Evolutionary conservation across 257 asterid species (phyloP).

Genomic region (Capsicum chinense): DNA sequence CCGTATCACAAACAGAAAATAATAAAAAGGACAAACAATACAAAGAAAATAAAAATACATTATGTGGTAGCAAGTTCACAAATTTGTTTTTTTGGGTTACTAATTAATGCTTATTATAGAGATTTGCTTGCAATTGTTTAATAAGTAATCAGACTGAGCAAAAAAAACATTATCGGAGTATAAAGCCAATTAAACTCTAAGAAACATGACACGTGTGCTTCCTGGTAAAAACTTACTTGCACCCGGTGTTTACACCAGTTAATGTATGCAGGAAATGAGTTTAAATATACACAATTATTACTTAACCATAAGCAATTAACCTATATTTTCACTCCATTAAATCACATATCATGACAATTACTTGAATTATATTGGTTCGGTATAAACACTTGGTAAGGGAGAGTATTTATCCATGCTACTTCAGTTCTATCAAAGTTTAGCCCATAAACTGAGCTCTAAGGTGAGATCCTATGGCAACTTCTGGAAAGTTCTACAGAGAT

Average conservation of each 20-base stretch:
- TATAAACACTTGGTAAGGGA: not conserved
- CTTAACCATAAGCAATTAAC: not conserved
- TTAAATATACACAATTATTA: not conserved
- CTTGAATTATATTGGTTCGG: not conserved
- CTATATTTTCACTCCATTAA: not conserved
- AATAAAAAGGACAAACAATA: not conserved
- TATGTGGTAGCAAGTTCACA: not conserved
- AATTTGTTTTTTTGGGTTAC: too few species aligned
- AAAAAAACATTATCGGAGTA: too few species aligned
- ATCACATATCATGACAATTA: not conserved
- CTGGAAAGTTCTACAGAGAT: not conserved
- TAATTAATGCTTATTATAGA: not conserved
- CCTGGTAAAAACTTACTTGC: not conserved
- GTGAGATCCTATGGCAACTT: not conserved
- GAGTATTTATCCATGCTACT: not conserved
- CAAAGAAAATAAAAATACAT: too few species aligned
- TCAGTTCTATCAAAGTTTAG: not conserved
- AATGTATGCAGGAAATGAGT: not conserved
- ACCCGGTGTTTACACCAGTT: not conserved
- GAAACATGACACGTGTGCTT: not conserved
- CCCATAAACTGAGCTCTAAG: not conserved
- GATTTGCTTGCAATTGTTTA: not conserved
- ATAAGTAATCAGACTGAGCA: not conserved
- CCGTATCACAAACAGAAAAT: not conserved
- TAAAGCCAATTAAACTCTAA: not conserved